Evolutionary conservation across 2,329 filamentous ascomycete species (phyloP).

Genomic region (Cladophialophora exuberans): DNA sequence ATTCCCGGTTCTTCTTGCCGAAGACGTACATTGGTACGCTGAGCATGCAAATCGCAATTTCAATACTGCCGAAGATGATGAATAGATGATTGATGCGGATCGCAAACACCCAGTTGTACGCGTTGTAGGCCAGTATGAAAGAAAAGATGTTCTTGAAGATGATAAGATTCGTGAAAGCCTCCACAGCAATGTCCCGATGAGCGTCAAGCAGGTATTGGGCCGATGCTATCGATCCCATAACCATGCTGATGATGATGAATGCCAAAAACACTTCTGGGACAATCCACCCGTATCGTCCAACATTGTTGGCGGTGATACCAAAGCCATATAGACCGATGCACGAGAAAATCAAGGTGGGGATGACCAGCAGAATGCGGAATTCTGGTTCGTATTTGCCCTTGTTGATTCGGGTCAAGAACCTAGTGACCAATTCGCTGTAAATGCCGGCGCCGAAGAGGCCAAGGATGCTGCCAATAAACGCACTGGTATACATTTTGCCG

Average conservation of each 20-base stretch:
- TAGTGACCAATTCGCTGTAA: conserved; percentile 73
- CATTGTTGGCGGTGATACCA: conserved; percentile 70
- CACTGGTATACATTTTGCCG: conserved; percentile 84
- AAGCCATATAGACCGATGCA: conserved; percentile 83
- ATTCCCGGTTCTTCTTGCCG: conserved; percentile 75
- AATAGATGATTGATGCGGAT: conserved; percentile 64
- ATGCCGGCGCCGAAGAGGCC: conserved; percentile 77
- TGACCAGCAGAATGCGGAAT: conserved; percentile 79
- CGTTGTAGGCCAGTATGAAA: conserved; percentile 80
- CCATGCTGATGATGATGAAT: conserved; percentile 85
- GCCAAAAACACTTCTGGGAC: conserved; percentile 81
- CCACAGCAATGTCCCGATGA: conserved; percentile 84
- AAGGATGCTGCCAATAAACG: conserved; percentile 79
- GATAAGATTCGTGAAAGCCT: conserved; percentile 85
- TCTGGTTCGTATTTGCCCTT: conserved; percentile 87
- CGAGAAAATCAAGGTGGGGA: conserved; percentile 79
- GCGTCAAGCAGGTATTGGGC: conserved; percentile 91
- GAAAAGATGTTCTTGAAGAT: conserved; percentile 96
- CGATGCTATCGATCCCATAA: conserved; percentile 83
- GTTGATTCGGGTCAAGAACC: conserved; percentile 72
- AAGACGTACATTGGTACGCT: conserved; percentile 78
- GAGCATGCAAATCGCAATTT: conserved; percentile 74
- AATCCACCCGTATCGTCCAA: conserved; percentile 67
- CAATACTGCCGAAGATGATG: conserved; percentile 72
- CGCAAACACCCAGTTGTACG: conserved; percentile 77